Base-by-base conservation (phyloP, 2,329 filamentous ascomycete genomes). In the Pezicula neosporulosa region DNA sequence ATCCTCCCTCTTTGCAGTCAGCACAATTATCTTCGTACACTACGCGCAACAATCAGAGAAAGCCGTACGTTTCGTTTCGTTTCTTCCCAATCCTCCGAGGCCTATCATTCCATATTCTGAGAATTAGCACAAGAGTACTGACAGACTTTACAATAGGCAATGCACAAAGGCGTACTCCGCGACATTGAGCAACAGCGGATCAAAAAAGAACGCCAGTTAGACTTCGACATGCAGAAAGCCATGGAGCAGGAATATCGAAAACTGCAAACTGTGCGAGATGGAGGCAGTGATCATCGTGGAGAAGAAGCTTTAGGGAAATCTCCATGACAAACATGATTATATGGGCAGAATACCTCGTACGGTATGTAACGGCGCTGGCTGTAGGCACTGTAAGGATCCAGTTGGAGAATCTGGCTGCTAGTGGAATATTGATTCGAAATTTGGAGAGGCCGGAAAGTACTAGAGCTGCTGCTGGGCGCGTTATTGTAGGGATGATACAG, bases 181-280 rank as follows among this genome's bases (percentile, higher is more conserved):
- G 94, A 99, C 66, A 88, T 97, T 78, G 93, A 97, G 66, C 90
- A 95, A 66, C 92, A 96, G 68, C 85, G 89, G 43, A 69, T 97
- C 59, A 97, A 97, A 73, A 81, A 83, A 59, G 94, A 99, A 70
- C 86, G 94, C 53, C 89, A 95, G 69, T 82, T 91, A 47, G 94
- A 99, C 67, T 99, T 99, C 65, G 92, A 97, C 58, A 83, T 96
- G 81, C 94, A 99, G 68, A 82, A 79, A 56, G 81, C 80, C 6
- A 75, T 99, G 44, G 92, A 97, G 72, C 82, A 87, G 63, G 89
- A 99, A 69, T 97, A 97, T 70, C 85, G 86, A 68, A 93, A 93
- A 69, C 77, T 91, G 30, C 94, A 99, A 73, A 88, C 76, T 4
- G 92, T 97, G 28, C 80, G 77, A 53, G 76, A 82, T 54, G 75